phyloP scores from a whole-genome alignment of 495 filamentous ascomycete species.

The Achaetomiella virescens region DNA sequence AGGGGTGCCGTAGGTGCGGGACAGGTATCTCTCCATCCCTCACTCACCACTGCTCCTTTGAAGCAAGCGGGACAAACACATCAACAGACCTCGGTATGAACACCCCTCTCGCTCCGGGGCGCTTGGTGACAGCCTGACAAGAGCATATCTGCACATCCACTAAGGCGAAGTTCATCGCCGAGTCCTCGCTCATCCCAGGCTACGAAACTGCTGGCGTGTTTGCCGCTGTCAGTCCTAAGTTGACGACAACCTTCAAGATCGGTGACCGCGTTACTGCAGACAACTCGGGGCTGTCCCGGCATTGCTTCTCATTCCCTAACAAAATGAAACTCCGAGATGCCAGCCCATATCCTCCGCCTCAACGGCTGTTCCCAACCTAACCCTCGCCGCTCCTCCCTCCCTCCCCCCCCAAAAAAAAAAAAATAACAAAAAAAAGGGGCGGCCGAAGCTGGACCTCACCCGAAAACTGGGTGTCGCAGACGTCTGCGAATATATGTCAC shows the following conservation, averaged over 20 bases:
- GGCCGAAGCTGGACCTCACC: constrained; percentile 68
- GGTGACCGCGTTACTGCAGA: constrained; percentile 60
- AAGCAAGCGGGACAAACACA: too few species aligned
- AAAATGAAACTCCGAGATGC: constrained; percentile 17
- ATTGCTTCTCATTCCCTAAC: constrained; percentile 64
- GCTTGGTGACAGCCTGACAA: too few species aligned
- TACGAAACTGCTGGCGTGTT: constrained; percentile 54
- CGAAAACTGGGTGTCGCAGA: constrained; percentile 50
- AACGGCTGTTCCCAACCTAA: constrained; percentile 61
- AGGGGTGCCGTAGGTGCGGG: constrained; percentile 65
- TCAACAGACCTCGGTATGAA: too few species aligned
- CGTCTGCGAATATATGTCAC: constrained; percentile 57
- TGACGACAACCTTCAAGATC: constrained; percentile 56
- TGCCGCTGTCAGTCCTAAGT: constrained; percentile 45
- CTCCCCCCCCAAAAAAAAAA: too few species aligned
- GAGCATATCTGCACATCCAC: constrained; percentile 49
- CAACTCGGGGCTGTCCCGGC: constrained; percentile 60
- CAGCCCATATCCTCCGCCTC: constrained; percentile 56
- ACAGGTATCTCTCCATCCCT: constrained; percentile 52
- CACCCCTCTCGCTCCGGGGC: too few species aligned
- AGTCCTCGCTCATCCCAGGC: constrained; percentile 38
- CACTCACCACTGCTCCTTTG: too few species aligned
- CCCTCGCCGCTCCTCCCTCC: constrained; percentile 59
- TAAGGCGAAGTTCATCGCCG: constrained; percentile 42
- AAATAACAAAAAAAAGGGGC: too few species aligned